These are phyloP conservation scores for Rhodomyrtus psidioides DNA, from an alignment of 441 rosid genomes.

Conservation along the genomic window DNA sequence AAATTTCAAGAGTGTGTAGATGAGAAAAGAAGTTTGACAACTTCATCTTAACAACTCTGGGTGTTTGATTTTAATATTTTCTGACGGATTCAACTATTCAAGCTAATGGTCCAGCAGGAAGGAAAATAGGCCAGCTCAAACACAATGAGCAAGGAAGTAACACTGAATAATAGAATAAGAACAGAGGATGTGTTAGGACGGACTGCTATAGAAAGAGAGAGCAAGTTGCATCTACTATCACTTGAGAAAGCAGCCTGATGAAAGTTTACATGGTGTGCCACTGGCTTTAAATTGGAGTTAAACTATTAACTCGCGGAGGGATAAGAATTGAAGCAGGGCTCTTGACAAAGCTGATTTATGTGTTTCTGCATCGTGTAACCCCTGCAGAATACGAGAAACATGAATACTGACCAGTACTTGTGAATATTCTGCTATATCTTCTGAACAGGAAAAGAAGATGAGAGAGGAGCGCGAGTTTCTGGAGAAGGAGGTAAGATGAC, in stretches of 20 bases:
- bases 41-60: not conserved
- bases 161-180: not conserved
- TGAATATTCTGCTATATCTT: not conserved
- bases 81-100: not conserved
- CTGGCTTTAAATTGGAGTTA: not conserved
- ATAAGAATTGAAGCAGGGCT: not conserved
- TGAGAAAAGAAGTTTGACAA: not conserved
- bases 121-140: not conserved
- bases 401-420: not conserved
- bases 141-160: not conserved
- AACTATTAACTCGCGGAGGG: not conserved
- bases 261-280: not conserved
- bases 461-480: not conserved
- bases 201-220: not conserved
- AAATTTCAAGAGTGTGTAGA: not conserved
- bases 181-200: not conserved
- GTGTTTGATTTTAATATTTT: not conserved
- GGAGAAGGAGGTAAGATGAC: slow-evolving; percentile 18
- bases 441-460: slow-evolving; percentile 19
- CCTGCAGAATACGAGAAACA: not conserved
- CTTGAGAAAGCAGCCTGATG: not conserved
- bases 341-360: not conserved
- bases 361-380: not conserved
- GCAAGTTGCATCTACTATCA: not conserved
- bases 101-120: not conserved